Base-by-base conservation (phyloP, 176 grass and related monocot species). In the Puya raimondii region DNA sequence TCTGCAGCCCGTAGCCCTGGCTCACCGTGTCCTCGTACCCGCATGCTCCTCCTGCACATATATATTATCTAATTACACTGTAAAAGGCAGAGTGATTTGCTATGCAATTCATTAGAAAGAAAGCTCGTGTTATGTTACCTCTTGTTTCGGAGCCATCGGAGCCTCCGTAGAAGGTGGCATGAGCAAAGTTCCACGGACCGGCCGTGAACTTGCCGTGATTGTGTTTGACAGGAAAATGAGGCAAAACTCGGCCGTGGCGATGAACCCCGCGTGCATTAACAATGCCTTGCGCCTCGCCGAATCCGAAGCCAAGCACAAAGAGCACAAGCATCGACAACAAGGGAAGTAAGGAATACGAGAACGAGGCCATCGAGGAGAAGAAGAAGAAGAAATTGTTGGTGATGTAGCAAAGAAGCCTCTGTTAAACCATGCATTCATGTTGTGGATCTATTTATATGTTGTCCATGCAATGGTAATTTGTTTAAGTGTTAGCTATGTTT, bases 1-100 rank as follows among this genome's bases (percentile, higher is more conserved):
- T 96, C 82, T 89, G 68, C 72, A 91, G 48, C 33, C 92, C 88
- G 56, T 96, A 96, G 21, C 92, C 92, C 58, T 91, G 75, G 33
- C 73, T 73, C 10, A 78, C 57, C 20, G 83, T 86, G 79, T 89
- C 90, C 73, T 83, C 79, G 68, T 93, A 93, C 47, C 86, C 90
- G n/a, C 86, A 93, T 10, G 83, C 80, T 11, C 90, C 90, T 6
- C 69, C 83, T 70, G 50, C 13, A 66, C 23, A 7, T 42, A 7
- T 42, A 42, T 42, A 42, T 42, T 42, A 7, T 42, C 33, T 42
- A 42, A 5, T 7, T 6, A 42, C 33, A 7, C 33, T 42, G 33
- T 42, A 42, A 42, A 4, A 42, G 4, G 1, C 33, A 42, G 33
- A 42, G 33, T 42, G 33, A 42, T 42, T 33, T 42, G 33, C 33